Conservation (phyloP, 148 eudicot species). For the Oxyria digyna region DNA sequence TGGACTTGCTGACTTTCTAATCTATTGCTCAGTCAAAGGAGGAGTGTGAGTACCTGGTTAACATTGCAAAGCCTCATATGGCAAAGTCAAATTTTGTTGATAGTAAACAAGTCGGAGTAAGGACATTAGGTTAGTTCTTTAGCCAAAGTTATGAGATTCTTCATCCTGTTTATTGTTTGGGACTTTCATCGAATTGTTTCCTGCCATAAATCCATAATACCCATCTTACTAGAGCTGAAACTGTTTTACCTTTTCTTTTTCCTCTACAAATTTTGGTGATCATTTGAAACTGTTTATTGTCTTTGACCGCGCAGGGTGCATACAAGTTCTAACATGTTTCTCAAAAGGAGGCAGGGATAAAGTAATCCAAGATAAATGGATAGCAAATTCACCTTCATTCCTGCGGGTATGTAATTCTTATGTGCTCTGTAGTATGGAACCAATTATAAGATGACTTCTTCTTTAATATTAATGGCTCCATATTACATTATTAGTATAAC, state of each 20-base stretch:
- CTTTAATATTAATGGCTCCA: too few species aligned
- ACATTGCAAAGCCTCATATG: conserved; percentile 85
- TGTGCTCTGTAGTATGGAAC: background rate
- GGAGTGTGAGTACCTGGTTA: conserved; percentile 74
- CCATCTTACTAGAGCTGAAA: background rate
- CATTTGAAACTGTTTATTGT: background rate
- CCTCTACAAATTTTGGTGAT: background rate
- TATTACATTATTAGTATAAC: background rate
- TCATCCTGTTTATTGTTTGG: background rate
- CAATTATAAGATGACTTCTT: background rate
- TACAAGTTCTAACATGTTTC: conserved; percentile 92
- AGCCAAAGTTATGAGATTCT: too few species aligned
- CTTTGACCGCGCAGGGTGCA: conserved; percentile 57
- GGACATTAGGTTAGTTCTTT: conserved; percentile 77
- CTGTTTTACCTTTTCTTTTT: conserved; percentile 1
- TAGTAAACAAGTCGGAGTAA: conserved; percentile 82
- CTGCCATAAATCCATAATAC: too few species aligned
- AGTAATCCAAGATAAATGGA: conserved; percentile 47
- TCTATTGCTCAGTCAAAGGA: conserved; percentile 57
- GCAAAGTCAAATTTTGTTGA: conserved; percentile 85
- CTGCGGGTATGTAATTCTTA: conserved; percentile 52
- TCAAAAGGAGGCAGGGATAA: conserved; percentile 73
- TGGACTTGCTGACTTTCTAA: conserved; percentile 10
- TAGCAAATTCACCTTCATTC: conserved; percentile 82
- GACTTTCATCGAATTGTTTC: too few species aligned